Conservation (phyloP, 495 filamentous ascomycete genomes). For the Astrothelium subdiscretum region DNA sequence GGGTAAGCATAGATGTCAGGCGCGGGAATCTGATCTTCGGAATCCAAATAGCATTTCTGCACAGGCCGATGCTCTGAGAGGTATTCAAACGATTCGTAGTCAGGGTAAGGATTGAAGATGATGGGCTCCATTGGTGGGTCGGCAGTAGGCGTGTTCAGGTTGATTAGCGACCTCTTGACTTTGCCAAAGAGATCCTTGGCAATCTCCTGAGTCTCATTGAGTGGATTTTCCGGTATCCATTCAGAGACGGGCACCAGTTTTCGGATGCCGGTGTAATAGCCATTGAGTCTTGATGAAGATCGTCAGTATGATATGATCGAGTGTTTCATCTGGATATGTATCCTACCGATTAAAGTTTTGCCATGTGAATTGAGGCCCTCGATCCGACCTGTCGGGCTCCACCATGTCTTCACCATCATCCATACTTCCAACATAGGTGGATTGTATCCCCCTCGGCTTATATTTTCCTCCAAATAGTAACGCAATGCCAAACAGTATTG, state of each 20-base stretch:
- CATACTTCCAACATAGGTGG: neutral
- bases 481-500: slow-evolving; percentile 14
- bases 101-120: slow-evolving; percentile 28
- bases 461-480: slow-evolving; percentile 22
- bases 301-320: neutral
- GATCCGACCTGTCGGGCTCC: neutral
- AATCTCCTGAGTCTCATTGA: slow-evolving; percentile 6
- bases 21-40: slow-evolving; percentile 16
- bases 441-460: neutral
- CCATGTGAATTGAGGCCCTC: slow-evolving; percentile 22
- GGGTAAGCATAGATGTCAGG: slow-evolving; percentile 33
- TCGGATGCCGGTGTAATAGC: slow-evolving; percentile 28
- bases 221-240: slow-evolving; percentile 22
- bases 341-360: slow-evolving; percentile 22
- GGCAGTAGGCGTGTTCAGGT: neutral
- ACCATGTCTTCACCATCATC: neutral
- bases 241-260: slow-evolving; percentile 21
- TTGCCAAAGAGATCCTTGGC: slow-evolving; percentile 1
- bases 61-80: slow-evolving; percentile 20
- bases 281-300: slow-evolving; percentile 4
- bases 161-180: neutral
- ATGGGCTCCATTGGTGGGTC: slow-evolving; percentile 26
- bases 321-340: neutral
- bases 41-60: slow-evolving; percentile 29
- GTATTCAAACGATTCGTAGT: slow-evolving; percentile 22